Evolutionary conservation across 1,284 basidiomycete species (phyloP).

Genomic region (Apiotrichum laibachii): DNA sequence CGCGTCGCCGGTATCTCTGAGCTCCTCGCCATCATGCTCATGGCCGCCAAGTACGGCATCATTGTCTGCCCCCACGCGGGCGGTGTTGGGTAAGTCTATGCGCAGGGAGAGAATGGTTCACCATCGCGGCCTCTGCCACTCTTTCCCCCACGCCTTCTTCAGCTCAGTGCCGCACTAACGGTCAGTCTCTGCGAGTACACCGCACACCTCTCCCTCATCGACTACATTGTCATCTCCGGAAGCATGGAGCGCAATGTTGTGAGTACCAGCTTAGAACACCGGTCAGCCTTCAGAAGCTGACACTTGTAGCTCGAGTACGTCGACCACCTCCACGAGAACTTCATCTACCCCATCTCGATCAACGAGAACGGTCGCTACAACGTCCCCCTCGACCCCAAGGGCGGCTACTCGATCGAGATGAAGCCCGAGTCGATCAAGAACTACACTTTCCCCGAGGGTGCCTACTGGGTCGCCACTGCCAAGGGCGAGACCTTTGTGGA

Average conservation of each 20-base stretch:
- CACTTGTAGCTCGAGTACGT: conserved; percentile 65
- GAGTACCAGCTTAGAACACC: neutral
- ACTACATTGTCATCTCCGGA: conserved; percentile 87
- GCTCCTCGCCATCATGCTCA: conserved; percentile 85
- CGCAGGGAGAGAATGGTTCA: neutral
- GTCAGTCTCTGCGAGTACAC: conserved; percentile 10
- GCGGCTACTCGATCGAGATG: conserved; percentile 55
- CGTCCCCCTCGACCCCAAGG: conserved; percentile 49
- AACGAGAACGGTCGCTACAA: conserved; percentile 82
- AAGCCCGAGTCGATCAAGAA: conserved; percentile 50
- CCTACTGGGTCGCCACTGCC: conserved; percentile 52
- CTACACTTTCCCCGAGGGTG: conserved; percentile 51
- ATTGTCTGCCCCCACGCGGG: conserved; percentile 93
- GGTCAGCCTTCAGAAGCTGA: neutral
- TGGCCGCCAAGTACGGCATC: conserved; percentile 82
- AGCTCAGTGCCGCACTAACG: neutral
- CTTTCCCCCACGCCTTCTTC: neutral
- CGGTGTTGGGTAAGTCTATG: conserved; percentile 63
- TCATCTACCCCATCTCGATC: conserved; percentile 83
- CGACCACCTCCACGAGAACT: conserved; percentile 86
- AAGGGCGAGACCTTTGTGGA: conserved; percentile 30
- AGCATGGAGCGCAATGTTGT: conserved; percentile 76
- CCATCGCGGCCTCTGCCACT: neutral
- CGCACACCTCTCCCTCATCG: conserved; percentile 62
- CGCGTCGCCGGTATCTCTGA: conserved; percentile 90